Conservation (phyloP, 352 stramenopile genomes). For the Thraustochytrium striatum region DNA sequence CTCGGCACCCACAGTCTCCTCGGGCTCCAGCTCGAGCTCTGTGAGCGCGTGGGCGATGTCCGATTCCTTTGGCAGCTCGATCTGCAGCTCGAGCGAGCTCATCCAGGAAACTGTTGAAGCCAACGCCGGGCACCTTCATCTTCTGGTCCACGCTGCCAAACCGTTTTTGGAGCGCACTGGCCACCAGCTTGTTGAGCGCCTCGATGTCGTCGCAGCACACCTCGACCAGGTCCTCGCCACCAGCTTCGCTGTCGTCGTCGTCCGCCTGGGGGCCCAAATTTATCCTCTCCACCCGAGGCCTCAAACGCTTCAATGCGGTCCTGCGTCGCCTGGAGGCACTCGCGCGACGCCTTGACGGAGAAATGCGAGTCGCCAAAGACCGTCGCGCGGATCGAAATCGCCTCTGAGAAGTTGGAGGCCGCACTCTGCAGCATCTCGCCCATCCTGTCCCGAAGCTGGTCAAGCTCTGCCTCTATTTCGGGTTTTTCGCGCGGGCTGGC, state of each 20-base stretch:
- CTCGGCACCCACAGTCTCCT: too few relatives aligned
- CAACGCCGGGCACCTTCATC: neutral
- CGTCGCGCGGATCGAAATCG: conserved; percentile 13
- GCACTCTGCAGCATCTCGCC: conserved; percentile 4
- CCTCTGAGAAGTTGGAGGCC: neutral
- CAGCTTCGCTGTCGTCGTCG: neutral
- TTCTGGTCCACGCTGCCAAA: neutral
- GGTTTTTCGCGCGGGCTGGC: neutral
- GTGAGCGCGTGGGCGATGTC: neutral
- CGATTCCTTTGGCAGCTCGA: neutral
- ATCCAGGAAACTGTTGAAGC: neutral
- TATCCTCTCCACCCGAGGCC: neutral
- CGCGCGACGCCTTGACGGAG: neutral
- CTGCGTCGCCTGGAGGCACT: neutral
- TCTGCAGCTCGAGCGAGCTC: neutral
- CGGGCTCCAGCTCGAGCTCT: neutral
- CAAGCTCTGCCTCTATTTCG: neutral
- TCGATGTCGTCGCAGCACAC: neutral
- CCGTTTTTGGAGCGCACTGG: neutral
- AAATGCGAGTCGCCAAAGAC: conserved; percentile 6
- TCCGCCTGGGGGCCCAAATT: neutral
- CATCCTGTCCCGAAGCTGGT: neutral
- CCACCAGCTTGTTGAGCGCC: neutral
- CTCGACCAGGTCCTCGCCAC: neutral
- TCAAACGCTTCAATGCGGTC: neutral